A percentile compares a stretch with the other conserved stretches of the same genome.
These are phyloP conservation scores for Nasturtium officinale DNA, from an alignment of 345 rosid species.

Conservation along the genomic window DNA sequence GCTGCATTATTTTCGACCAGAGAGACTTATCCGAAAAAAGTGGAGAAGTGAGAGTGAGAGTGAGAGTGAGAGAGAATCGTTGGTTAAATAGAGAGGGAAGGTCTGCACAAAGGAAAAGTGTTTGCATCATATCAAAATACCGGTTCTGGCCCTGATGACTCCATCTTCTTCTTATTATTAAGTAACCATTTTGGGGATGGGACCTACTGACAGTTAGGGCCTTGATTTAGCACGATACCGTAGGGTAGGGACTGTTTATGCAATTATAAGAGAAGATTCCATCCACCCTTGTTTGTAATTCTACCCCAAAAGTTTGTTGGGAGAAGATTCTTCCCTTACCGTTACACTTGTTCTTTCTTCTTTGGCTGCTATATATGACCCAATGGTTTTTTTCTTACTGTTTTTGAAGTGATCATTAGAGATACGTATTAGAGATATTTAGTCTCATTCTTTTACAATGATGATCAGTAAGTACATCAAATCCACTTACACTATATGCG, in stretches of 20 bases:
- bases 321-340: constrained; percentile 1
- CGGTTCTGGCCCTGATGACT: constrained; percentile 22
- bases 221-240: constrained; percentile 58
- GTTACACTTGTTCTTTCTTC: neutral
- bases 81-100: constrained; percentile 16
- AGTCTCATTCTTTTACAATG: neutral
- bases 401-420: too few relatives aligned
- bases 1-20: constrained; percentile 47
- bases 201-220: constrained; percentile 78
- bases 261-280: constrained; percentile 16
- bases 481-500: too few relatives aligned
- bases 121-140: neutral
- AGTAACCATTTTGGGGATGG: constrained; percentile 36
- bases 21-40: neutral
- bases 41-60: constrained; percentile 37
- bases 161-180: constrained; percentile 7
- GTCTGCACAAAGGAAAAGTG: neutral
- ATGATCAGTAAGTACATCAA: too few relatives aligned
- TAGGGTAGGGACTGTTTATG: constrained; percentile 38
- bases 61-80: constrained; percentile 15
- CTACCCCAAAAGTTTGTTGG: constrained; percentile 15
- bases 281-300: neutral
- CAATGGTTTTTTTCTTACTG: too few relatives aligned
- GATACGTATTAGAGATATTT: too few relatives aligned
- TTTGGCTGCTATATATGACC: too few relatives aligned